phyloP scores from a whole-genome alignment of 2,329 filamentous ascomycete species.

The Cladophialophora exuberans region DNA sequence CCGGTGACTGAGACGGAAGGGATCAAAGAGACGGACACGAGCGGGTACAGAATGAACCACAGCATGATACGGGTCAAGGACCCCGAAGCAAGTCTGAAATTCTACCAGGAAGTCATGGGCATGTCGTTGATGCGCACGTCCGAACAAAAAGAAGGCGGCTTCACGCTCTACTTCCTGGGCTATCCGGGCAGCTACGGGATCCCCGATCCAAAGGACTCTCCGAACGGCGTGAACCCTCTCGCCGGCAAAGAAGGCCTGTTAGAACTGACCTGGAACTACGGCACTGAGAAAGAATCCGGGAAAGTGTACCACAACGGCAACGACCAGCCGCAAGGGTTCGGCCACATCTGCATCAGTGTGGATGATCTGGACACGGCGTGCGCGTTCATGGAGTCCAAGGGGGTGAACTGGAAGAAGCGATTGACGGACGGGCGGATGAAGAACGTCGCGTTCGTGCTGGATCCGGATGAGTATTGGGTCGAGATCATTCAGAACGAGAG shows the following conservation, averaged over 20 bases:
- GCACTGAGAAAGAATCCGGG: constrained; percentile 74
- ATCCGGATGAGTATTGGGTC: constrained; percentile 73
- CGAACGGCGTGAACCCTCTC: constrained; percentile 61
- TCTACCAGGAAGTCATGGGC: constrained; percentile 84
- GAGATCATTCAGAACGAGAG: constrained; percentile 65
- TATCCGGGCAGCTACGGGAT: constrained; percentile 66
- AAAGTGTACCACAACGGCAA: constrained; percentile 94
- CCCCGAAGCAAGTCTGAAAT: constrained; percentile 71
- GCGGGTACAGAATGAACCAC: constrained; percentile 70
- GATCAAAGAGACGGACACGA: constrained; percentile 71
- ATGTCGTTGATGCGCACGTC: constrained; percentile 78
- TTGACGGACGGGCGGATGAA: constrained; percentile 90
- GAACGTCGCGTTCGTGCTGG: constrained; percentile 88
- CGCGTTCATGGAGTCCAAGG: constrained; percentile 77
- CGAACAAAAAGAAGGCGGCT: constrained; percentile 71
- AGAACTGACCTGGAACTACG: constrained; percentile 84
- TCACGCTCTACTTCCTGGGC: constrained; percentile 91
- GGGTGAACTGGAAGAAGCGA: constrained; percentile 91
- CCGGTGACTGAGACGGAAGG: constrained; percentile 71
- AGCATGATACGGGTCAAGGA: constrained; percentile 92
- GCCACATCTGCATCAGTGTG: constrained; percentile 85
- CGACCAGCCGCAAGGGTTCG: constrained; percentile 86
- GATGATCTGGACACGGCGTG: constrained; percentile 90
- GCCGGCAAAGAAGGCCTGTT: constrained; percentile 79
- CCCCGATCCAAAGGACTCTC: constrained; percentile 52